Evolutionary conservation across 1,284 basidiomycete genomes (phyloP), one percentile per base, ranked within the genome.

Genomic region (Microbotryum intermedium): DNA sequence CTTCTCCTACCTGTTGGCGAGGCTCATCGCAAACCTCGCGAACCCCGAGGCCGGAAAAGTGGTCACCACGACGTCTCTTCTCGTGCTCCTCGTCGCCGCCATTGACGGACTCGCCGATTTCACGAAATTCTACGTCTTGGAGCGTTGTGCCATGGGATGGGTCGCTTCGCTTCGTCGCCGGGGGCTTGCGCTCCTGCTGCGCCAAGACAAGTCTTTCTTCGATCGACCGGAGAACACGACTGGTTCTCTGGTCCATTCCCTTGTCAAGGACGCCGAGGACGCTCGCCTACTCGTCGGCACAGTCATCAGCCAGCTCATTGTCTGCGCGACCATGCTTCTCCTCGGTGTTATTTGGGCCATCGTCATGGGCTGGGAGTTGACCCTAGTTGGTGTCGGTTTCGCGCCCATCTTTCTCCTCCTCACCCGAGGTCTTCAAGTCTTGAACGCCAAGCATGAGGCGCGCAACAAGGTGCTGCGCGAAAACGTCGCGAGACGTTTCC

Each of bases 241-340:
- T 0, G 76, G 82, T 6, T 77, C 80, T 9, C 73, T 97, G n/a
- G 83, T 88, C 7, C 88, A 91, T 71, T 78, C 81, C 16, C 77
- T 97, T 59, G 81, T 93, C 75, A 93, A 93, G 76, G 92, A 97
- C 72, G 86, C 84, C 2, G 90, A 97, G 66, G 94, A 97, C 70
- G 88, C 92, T 30, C 79, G 88, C 34, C 80, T 82, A 28, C 79
- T 97, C 43, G 79, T 97, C 60, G 80, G 86, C 3, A 80, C 84
- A 6, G 84, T 94, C 44, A 75, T 89, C 53, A 83, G 83, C 0
- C 87, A 93, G 72, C 77, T 79, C 11, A 71, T 85, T 30, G 86
- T 91, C 9, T 86, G 94, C 13, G 59, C 77, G 2, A 78, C 87
- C 7, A 95, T 98, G 90, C 80, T 97, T 51, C 73, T 79, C 1